These are phyloP conservation scores for Phyllosticta paracitricarpa DNA, from an alignment of 2,329 filamentous ascomycete genomes.

Conservation along the genomic window DNA sequence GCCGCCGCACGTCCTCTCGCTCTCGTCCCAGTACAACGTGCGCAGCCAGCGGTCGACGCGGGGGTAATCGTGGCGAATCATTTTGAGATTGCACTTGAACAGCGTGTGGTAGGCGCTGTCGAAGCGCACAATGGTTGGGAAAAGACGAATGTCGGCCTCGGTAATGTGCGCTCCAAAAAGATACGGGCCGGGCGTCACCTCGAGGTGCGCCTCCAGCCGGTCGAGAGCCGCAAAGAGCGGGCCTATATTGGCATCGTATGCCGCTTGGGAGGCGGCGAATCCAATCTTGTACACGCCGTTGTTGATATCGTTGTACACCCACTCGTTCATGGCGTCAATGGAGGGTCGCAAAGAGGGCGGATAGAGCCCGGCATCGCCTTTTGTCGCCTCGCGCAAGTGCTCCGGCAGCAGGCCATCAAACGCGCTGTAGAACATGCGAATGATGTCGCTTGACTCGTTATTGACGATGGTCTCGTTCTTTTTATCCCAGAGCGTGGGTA, in stretches of 20 bases:
- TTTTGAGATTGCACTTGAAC: slow-evolving; percentile 63
- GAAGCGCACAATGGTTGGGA: slow-evolving; percentile 17
- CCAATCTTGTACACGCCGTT: slow-evolving; percentile 52
- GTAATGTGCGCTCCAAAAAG: slow-evolving; percentile 68
- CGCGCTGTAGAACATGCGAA: slow-evolving; percentile 23
- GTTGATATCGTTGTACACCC: slow-evolving; percentile 60
- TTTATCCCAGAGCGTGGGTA: slow-evolving; percentile 67
- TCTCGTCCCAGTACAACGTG: slow-evolving; percentile 32
- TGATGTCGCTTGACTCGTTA: slow-evolving; percentile 26
- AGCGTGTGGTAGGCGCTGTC: slow-evolving; percentile 62
- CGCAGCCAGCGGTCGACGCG: slow-evolving; percentile 37
- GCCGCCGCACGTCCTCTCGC: slow-evolving; percentile 18
- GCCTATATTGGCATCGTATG: slow-evolving; percentile 66
- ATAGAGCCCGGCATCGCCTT: slow-evolving; percentile 52
- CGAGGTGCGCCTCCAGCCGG: slow-evolving; percentile 61
- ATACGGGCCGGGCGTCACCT: slow-evolving; percentile 44
- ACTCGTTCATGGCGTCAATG: slow-evolving; percentile 69
- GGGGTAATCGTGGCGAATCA: slow-evolving; percentile 52
- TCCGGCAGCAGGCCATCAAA: slow-evolving; percentile 20
- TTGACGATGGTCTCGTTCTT: slow-evolving; percentile 35
- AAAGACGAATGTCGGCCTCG: slow-evolving; percentile 72
- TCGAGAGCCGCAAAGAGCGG: slow-evolving; percentile 69
- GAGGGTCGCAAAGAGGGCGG: slow-evolving; percentile 50
- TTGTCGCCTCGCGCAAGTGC: slow-evolving; percentile 49
- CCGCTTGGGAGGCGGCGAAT: slow-evolving; percentile 73